Conservation (phyloP, 2,329 filamentous ascomycete genomes). For the Amphichorda felina region DNA sequence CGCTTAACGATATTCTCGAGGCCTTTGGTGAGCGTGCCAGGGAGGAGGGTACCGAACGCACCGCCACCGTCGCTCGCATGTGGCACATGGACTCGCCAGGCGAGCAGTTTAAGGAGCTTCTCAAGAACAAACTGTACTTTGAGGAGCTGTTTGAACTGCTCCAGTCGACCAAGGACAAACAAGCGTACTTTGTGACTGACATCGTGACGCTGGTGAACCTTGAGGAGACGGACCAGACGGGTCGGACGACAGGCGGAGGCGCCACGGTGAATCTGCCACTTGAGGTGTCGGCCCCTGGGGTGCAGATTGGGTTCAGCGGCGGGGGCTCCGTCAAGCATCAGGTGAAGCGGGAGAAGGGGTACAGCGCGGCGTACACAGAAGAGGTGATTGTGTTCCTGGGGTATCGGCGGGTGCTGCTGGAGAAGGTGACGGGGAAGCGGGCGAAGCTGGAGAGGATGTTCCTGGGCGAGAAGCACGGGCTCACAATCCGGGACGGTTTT, state of each 20-base stretch:
- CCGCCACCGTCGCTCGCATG: slow-evolving; percentile 14
- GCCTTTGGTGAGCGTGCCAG: slow-evolving; percentile 12
- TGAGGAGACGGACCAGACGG: slow-evolving; percentile 8
- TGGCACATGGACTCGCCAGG: slow-evolving; percentile 17
- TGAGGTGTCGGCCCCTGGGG: slow-evolving; percentile 7
- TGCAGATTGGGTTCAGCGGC: slow-evolving; percentile 7
- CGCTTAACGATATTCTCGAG: slow-evolving; percentile 13
- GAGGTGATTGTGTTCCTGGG: slow-evolving; percentile 16
- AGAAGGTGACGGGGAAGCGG: slow-evolving; percentile 12
- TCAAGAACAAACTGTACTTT: slow-evolving; percentile 12
- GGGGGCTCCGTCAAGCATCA: slow-evolving; percentile 7
- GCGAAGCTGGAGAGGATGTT: slow-evolving; percentile 22
- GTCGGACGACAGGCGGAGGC: slow-evolving; percentile 6
- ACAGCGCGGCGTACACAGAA: slow-evolving; percentile 12
- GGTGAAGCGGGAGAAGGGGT: slow-evolving; percentile 10
- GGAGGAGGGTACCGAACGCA: slow-evolving; percentile 8
- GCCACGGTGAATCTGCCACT: slow-evolving; percentile 8
- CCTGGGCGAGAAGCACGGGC: slow-evolving; percentile 28
- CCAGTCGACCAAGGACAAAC: slow-evolving; percentile 6
- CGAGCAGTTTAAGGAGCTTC: slow-evolving; percentile 15
- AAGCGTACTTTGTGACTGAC: slow-evolving; percentile 15
- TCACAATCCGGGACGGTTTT: slow-evolving; percentile 11
- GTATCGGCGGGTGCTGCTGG: slow-evolving; percentile 13
- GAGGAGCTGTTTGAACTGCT: slow-evolving; percentile 15
- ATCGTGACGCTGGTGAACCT: slow-evolving; percentile 14